Base-by-base conservation (phyloP, 805 yeast species). In the Suhomyces xylopsoci region DNA sequence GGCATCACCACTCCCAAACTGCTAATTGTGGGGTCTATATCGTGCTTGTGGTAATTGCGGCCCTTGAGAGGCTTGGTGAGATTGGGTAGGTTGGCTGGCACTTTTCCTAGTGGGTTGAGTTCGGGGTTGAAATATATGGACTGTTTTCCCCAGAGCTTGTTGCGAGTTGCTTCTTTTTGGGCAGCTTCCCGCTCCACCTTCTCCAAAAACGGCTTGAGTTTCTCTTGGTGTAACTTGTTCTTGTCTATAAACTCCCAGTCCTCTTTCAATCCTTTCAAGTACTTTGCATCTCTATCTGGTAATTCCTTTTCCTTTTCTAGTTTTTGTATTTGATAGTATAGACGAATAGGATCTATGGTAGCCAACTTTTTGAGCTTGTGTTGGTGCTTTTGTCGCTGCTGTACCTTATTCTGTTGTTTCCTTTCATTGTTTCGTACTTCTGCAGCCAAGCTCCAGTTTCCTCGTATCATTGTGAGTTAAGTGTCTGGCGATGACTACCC, bases 81-180 rank as follows among this genome's bases (percentile, higher is more conserved):
- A 48, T 71, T 73, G 51, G 55, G 30, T 52, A 65, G 43, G 7
- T 50, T 2, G 24, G 25, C 26, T 6, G 88, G 87, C 0, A 84
- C 81, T 47, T 61, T 66, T 0, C 90, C 90, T 5, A 76, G 60
- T 2, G 86, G 84, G 54, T 85, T 85, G 70, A 87, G 77, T 55
- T 85, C 88, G 4, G 85, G 83, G 58, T 85, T 86, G 64, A 81
- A 84, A 61, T 80, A 85, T 1, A 83, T 71, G 7, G 88, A 83
- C 38, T 73, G 67, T 26, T 58, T 60, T 1, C 84, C 85, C 59
- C 80, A 66, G 7, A 71, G 66, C 48, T 61, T 71, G 55, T 53
- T 59, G n/a, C 51, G 55, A 45, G 51, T 62, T 41, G 50, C 52
- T 30, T 53, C 52, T 42, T 57, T 54, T 32, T 60, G 55, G 30